Evolutionary conservation across 2,329 filamentous ascomycete genomes (phyloP).

Genomic region (Fusarium keratoplasticum): DNA sequence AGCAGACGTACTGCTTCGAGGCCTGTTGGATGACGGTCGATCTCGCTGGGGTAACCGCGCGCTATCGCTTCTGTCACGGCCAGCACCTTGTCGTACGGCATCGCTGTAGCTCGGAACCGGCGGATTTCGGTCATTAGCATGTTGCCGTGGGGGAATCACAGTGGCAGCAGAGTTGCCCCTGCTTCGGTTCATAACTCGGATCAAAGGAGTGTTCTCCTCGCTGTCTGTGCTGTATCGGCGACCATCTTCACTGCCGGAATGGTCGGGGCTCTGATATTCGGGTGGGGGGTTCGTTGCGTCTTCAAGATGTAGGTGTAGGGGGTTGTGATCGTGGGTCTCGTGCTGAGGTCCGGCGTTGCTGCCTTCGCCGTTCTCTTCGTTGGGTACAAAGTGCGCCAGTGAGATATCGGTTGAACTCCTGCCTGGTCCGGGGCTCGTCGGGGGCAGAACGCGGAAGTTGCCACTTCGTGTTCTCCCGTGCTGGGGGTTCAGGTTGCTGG

Average conservation of each 20-base stretch:
- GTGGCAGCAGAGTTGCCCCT: slow-evolving; percentile 63
- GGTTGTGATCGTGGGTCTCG: slow-evolving; percentile 51
- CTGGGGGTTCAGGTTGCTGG: slow-evolving; percentile 65
- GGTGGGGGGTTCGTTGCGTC: slow-evolving; percentile 74
- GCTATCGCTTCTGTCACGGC: slow-evolving; percentile 42
- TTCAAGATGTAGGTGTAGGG: slow-evolving; percentile 57
- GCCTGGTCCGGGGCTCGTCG: slow-evolving; percentile 88
- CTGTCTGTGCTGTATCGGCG: slow-evolving; percentile 69
- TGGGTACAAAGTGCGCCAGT: slow-evolving; percentile 82
- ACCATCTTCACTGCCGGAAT: slow-evolving; percentile 69
- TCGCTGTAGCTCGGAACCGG: slow-evolving; percentile 88
- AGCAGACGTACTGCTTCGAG: slow-evolving; percentile 36
- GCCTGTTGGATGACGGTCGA: slow-evolving; percentile 22
- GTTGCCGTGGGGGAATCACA: slow-evolving; percentile 39
- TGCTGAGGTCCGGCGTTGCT: slow-evolving; percentile 44
- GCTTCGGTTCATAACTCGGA: slow-evolving; percentile 62
- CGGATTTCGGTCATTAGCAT: slow-evolving; percentile 54
- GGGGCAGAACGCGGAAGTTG: slow-evolving; percentile 79
- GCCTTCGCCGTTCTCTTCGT: slow-evolving; percentile 76
- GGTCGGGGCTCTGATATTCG: slow-evolving; percentile 75
- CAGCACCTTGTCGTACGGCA: slow-evolving; percentile 68
- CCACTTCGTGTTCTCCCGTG: slow-evolving; percentile 82
- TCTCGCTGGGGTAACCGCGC: slow-evolving; percentile 36
- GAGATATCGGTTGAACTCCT: slow-evolving; percentile 97
- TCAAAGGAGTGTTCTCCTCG: slow-evolving; percentile 67